Percentiles rank a stretch among this genome's conserved stretches.
Conservation (phyloP, 768 basidiomycete genomes). For the Boletus edulis region DNA sequence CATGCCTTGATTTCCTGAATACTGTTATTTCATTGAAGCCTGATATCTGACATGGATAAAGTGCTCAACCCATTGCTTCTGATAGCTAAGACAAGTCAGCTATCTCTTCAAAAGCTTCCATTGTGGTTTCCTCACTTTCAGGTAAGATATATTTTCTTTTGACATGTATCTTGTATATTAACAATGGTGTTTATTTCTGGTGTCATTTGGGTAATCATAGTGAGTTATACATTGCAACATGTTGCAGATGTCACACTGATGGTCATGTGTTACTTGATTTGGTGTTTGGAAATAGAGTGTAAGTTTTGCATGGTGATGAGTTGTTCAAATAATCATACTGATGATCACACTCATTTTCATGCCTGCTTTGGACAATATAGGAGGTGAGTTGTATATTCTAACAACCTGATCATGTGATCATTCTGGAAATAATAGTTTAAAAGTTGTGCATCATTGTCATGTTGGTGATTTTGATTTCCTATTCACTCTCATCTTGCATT, state of each 20-base stretch:
- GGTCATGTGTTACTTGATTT: too few species aligned
- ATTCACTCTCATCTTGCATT: too few species aligned
- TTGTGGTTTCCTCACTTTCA: background rate
- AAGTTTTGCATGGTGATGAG: background rate
- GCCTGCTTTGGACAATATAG: too few species aligned
- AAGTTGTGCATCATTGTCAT: too few species aligned
- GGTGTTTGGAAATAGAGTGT: background rate
- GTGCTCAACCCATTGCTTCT: background rate
- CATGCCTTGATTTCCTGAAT: background rate
- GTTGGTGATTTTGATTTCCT: too few species aligned
- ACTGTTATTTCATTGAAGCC: background rate
- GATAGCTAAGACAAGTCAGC: background rate
- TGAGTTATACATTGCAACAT: too few species aligned
- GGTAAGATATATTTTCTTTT: background rate
- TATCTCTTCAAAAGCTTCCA: background rate
- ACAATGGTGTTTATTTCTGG: background rate
- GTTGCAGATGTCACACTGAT: too few species aligned
- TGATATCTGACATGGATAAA: background rate
- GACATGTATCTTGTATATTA: background rate
- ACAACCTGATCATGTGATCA: too few species aligned
- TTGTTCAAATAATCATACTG: background rate
- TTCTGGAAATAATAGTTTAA: too few species aligned
- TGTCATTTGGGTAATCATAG: background rate
- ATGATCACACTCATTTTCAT: background rate
- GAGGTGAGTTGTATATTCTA: too few species aligned